phyloP scores from a whole-genome alignment of 2,329 filamentous ascomycete species.

The Colletotrichum siamense region DNA sequence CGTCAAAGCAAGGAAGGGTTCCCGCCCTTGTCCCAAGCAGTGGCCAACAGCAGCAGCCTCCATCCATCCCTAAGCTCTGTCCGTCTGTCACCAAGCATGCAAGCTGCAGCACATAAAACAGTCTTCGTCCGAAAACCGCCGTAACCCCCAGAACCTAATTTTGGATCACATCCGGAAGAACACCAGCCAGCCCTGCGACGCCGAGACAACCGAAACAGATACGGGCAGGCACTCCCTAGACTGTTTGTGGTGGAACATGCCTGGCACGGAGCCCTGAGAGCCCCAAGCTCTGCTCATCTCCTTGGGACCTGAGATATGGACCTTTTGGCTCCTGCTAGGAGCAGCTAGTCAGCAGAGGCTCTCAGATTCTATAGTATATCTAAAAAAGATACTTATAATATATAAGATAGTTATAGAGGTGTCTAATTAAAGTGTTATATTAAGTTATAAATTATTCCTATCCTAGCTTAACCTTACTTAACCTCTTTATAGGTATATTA shows the following conservation, averaged over 20 bases:
- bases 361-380: too few species aligned
- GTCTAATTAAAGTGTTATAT: too few species aligned
- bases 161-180: background rate
- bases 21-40: background rate
- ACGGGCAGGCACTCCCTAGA: background rate
- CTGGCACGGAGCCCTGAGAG: conserved; percentile 1
- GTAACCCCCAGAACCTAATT: conserved; percentile 1
- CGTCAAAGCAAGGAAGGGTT: conserved; percentile 9
- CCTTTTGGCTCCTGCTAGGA: too few species aligned
- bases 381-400: too few species aligned
- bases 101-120: conserved; percentile 21
- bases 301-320: too few species aligned
- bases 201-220: conserved; percentile 15
- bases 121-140: conserved; percentile 7
- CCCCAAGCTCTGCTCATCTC: background rate
- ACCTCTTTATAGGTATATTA: too few species aligned
- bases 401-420: too few species aligned
- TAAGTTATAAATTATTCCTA: too few species aligned
- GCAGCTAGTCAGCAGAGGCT: too few species aligned
- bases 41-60: background rate
- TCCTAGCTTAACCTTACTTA: too few species aligned
- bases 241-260: background rate
- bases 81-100: conserved; percentile 12
- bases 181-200: conserved; percentile 1
- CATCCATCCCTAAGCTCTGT: background rate